These are phyloP conservation scores for Penicillium mononematosum DNA, from an alignment of 495 filamentous ascomycete genomes.

Conservation along the genomic window DNA sequence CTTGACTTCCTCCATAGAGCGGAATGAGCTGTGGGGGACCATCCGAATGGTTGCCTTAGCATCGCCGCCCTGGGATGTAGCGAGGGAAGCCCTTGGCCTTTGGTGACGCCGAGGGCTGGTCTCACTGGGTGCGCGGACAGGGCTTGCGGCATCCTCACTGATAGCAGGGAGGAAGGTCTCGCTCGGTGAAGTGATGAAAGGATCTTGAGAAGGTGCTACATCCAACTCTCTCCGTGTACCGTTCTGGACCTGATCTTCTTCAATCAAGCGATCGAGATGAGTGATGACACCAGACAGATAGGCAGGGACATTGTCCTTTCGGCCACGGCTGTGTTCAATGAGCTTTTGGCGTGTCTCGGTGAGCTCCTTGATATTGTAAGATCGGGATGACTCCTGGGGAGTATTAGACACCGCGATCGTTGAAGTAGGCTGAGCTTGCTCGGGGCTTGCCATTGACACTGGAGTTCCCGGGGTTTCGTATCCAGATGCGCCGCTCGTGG, in stretches of 20 bases:
- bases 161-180: conserved; percentile 53
- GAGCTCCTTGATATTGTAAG: conserved; percentile 51
- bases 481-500: conserved; percentile 43
- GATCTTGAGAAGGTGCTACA: conserved; percentile 50
- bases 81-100: conserved; percentile 17
- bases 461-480: conserved; percentile 55
- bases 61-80: conserved; percentile 29
- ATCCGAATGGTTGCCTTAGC: conserved; percentile 46
- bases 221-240: conserved; percentile 10
- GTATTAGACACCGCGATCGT: conserved; percentile 3
- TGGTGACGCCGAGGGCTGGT: conserved; percentile 5
- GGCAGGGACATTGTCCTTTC: conserved; percentile 38
- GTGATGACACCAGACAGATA: conserved; percentile 60
- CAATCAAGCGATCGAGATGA: conserved; percentile 61
- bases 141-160: conserved; percentile 44
- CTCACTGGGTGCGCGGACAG: conserved; percentile 9
- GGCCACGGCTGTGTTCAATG: conserved; percentile 43
- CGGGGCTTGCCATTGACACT: conserved; percentile 40
- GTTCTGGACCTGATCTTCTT: conserved; percentile 35
- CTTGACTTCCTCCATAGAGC: conserved; percentile 39
- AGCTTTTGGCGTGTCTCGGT: conserved; percentile 58
- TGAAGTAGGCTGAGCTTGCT: conserved; percentile 19
- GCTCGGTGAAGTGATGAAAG: conserved; percentile 40
- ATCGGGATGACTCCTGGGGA: conserved; percentile 22
- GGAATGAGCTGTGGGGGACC: conserved; percentile 45